These are phyloP conservation scores for Corymbia maculata DNA, from an alignment of 345 rosid species.

Conservation along the genomic window DNA sequence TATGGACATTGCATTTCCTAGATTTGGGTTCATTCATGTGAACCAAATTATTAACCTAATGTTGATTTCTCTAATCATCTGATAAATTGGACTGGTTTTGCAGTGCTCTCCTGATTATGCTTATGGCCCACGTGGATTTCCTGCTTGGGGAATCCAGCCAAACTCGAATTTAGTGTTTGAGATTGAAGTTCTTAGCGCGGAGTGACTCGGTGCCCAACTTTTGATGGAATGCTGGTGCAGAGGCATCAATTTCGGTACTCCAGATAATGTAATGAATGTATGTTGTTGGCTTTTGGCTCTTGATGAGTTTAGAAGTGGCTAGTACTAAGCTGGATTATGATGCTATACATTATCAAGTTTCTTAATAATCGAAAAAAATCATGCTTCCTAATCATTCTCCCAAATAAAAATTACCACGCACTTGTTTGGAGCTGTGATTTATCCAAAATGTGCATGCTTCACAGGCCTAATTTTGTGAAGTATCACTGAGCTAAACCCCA, in stretches of 20 bases:
- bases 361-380: neutral
- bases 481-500: neutral
- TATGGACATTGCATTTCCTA: neutral
- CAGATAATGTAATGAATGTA: neutral
- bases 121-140: constrained; percentile 77
- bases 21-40: neutral
- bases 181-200: constrained; percentile 59
- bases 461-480: neutral
- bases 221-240: neutral
- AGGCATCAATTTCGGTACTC: neutral
- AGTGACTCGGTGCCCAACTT: constrained; percentile 16
- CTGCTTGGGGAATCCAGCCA: constrained; percentile 81
- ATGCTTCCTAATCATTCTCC: neutral
- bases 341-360: neutral
- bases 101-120: constrained; percentile 97
- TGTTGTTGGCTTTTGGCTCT: neutral
- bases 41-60: neutral
- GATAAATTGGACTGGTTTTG: constrained; percentile 2
- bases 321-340: neutral
- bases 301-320: neutral
- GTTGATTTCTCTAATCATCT: neutral
- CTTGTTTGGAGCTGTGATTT: neutral
- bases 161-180: constrained; percentile 83
- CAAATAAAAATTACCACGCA: neutral
- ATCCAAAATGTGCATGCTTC: neutral